phyloP scores from a whole-genome alignment of 805 yeast species.

The Schizosaccharomyces cryophilus region DNA sequence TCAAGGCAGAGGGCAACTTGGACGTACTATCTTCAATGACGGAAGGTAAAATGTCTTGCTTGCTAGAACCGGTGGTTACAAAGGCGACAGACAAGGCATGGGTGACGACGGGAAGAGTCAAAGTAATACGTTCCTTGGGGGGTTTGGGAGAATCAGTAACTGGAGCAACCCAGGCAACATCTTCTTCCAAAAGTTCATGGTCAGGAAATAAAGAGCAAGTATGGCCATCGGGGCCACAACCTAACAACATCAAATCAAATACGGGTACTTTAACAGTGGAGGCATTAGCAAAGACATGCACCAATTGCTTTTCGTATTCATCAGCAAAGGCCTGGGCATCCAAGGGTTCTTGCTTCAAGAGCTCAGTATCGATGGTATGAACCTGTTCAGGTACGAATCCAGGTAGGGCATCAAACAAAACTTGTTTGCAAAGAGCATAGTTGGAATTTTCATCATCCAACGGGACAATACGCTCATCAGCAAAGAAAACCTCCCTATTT shows the following conservation, averaged over 20 bases:
- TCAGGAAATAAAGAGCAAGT: constrained; percentile 90
- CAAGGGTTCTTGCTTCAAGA: constrained; percentile 36
- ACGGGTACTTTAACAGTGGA: constrained; percentile 88
- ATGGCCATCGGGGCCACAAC: constrained; percentile 98
- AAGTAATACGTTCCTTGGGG: constrained; percentile 62
- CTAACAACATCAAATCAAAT: constrained; percentile 73
- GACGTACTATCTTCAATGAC: constrained; percentile 94
- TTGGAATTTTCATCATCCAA: constrained; percentile 62
- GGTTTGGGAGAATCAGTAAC: constrained; percentile 80
- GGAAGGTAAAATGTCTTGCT: constrained; percentile 72
- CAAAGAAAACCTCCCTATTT: constrained; percentile 59
- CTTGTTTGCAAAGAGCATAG: constrained; percentile 68
- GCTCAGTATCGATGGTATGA: constrained; percentile 56
- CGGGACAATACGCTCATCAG: constrained; percentile 87
- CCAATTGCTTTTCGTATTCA: constrained; percentile 61
- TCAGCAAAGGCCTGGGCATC: constrained; percentile 74
- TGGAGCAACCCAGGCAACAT: constrained; percentile 85
- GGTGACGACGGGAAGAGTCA: constrained; percentile 82
- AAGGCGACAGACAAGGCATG: constrained; percentile 68
- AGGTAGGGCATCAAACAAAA: constrained; percentile 47
- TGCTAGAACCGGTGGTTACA: constrained; percentile 88
- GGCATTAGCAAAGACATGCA: constrained; percentile 53
- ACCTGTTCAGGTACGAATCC: constrained; percentile 37
- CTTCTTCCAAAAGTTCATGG: constrained; percentile 68
- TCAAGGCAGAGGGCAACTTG: constrained; percentile 80